Evolutionary conservation across 768 basidiomycete genomes (phyloP).

Genomic region (Tricholoma flavovirens): DNA sequence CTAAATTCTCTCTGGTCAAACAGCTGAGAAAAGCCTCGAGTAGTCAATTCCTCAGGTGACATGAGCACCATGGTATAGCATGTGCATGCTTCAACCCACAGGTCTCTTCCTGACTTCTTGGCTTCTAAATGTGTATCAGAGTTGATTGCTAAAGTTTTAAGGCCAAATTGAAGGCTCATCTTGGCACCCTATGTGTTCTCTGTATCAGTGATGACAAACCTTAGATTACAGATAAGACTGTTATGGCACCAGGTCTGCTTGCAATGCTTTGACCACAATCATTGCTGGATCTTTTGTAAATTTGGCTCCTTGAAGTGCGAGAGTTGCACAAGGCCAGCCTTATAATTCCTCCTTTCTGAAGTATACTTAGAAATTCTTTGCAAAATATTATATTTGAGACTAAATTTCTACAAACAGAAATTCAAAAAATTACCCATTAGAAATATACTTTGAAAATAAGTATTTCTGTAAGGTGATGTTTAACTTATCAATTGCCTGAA

Average conservation of each 20-base stretch:
- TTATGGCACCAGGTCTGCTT: conserved; percentile 15
- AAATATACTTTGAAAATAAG: too few relatives aligned
- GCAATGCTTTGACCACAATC: conserved; percentile 18
- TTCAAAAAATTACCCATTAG: too few relatives aligned
- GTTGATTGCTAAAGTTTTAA: conserved; percentile 19
- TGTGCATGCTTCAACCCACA: conserved; percentile 14
- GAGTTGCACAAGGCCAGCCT: too few relatives aligned
- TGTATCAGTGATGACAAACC: too few relatives aligned
- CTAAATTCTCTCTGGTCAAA: conserved; percentile 13
- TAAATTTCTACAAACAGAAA: too few relatives aligned
- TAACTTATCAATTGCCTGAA: too few relatives aligned
- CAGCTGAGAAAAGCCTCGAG: conserved; percentile 14
- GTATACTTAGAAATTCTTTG: too few relatives aligned
- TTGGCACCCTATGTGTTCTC: too few relatives aligned
- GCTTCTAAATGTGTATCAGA: conserved; percentile 8
- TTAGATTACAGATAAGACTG: too few relatives aligned
- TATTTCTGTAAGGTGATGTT: too few relatives aligned
- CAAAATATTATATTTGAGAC: too few relatives aligned
- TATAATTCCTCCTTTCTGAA: too few relatives aligned
- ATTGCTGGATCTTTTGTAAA: conserved; percentile 17
- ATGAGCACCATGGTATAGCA: conserved; percentile 14
- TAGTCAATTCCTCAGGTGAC: conserved; percentile 20
- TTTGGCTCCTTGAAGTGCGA: conserved; percentile 1
- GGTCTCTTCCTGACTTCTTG: conserved; percentile 4
- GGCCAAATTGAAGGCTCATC: conserved; percentile 8